Percentiles rank a stretch among this genome's conserved stretches.
Conservation (phyloP, 495 filamentous ascomycete genomes). For the Glonium stellatum region DNA sequence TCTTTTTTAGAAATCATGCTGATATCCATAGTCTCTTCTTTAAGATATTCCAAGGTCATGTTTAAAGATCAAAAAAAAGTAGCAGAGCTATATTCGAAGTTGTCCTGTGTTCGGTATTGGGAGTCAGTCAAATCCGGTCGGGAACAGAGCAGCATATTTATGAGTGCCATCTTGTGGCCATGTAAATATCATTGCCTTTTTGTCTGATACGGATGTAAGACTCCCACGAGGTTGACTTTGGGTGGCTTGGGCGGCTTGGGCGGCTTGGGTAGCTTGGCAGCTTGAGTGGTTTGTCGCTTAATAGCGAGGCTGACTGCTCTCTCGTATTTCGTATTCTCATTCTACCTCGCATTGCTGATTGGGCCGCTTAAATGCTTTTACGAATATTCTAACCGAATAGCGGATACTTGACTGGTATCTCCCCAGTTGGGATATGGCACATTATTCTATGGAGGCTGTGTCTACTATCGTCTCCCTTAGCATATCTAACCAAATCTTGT, state of each 20-base stretch:
- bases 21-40: slow-evolving; percentile 8
- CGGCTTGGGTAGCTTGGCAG: too few species aligned
- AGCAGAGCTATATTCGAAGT: background rate
- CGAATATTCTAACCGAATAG: too few species aligned
- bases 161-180: background rate
- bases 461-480: too few species aligned
- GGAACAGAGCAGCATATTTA: background rate
- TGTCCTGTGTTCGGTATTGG: background rate
- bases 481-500: too few species aligned
- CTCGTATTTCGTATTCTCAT: background rate
- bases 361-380: too few species aligned
- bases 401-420: too few species aligned
- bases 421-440: too few species aligned
- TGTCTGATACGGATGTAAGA: background rate
- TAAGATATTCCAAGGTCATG: background rate
- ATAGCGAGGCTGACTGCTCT: background rate
- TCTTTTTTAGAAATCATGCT: slow-evolving; percentile 9
- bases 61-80: background rate
- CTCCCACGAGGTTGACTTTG: background rate
- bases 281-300: background rate
- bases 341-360: too few species aligned
- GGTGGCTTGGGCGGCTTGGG: background rate
- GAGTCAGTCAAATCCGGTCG: background rate
- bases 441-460: too few species aligned
- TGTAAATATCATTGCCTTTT: background rate